Evolutionary conservation across 108 stramenopile genomes (phyloP), one percentile per base, ranked within the genome.

Genomic region (Chaetoceros tenuissimus): DNA sequence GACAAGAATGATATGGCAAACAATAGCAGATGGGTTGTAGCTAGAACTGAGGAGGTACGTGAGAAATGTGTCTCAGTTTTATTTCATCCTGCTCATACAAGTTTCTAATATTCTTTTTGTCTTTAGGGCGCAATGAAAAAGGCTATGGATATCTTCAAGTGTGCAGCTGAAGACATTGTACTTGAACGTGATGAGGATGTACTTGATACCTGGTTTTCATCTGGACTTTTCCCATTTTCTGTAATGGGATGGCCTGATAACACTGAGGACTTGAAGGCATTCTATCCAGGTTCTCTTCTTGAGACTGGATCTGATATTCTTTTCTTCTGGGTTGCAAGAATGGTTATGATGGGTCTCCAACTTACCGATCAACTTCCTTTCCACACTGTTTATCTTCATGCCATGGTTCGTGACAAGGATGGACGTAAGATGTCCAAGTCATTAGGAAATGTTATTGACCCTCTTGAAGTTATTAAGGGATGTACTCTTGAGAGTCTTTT

Each of bases 341-440:
- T 99, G 98, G 98, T 99, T 30, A 98, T 99, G 97, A 96, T 99
- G 96, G 94, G 97, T 40, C 82, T 99, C 70, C 90, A 99, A 73
- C 76, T 99, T 56, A 97, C 94, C 23, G 91, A 94, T 60, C 73
- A 65, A 46, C 90, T 98, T 22, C 97, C 97, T 27, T 98, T 98
- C 79, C 79, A 85, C 51, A 94, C 93, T 21, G 98, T 99, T 3
- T 99, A 94, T 63, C 77, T 99, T 58, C 98, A 99, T 80, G 94
- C 98, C 49, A 99, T 99, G 98, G 97, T 99, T 52, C 81, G 98
- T 48, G 98, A 99, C 69, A 99, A 99, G 74, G 92, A 96, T 55
- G 97, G 97, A 27, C 83, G 96, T 50, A 99, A 99, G 68, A 99
- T 99, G 98, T 94, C 93, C 57, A 99, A 99, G 70, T 88, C 92